Percentiles rank a stretch among this genome's conserved stretches.
Evolutionary conservation across 257 asterid species (phyloP).

Genomic region (Linaria vulgaris): DNA sequence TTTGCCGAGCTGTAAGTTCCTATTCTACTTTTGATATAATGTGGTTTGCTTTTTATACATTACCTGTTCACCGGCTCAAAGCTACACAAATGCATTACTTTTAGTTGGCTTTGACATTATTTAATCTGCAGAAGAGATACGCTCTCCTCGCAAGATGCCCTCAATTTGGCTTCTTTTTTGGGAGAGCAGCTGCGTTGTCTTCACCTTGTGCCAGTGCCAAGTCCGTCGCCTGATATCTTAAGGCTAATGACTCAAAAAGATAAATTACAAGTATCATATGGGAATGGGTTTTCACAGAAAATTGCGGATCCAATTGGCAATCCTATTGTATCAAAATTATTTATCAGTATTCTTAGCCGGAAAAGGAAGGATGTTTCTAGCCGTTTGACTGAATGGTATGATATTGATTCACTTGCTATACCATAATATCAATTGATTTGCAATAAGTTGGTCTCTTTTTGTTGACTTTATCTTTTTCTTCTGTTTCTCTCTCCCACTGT

Average conservation of each 20-base stretch:
- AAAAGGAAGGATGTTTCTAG: slow-evolving; percentile 54
- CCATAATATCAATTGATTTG: not conserved
- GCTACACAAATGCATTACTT: slow-evolving; percentile 1
- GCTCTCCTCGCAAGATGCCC: slow-evolving; percentile 59
- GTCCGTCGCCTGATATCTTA: slow-evolving; percentile 41
- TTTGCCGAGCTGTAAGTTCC: slow-evolving; percentile 82
- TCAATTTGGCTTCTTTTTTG: slow-evolving; percentile 75
- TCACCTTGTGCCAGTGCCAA: slow-evolving; percentile 78
- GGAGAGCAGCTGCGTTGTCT: slow-evolving; percentile 87
- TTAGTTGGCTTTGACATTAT: slow-evolving; percentile 23
- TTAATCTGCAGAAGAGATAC: slow-evolving; percentile 69
- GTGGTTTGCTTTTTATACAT: slow-evolving; percentile 17
- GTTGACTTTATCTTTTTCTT: not conserved
- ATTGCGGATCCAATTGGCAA: slow-evolving; percentile 33
- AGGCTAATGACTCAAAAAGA: slow-evolving; percentile 34
- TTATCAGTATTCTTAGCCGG: slow-evolving; percentile 57
- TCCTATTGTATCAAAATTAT: slow-evolving; percentile 55
- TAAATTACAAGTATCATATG: slow-evolving; percentile 32
- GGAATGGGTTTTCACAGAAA: slow-evolving; percentile 41
- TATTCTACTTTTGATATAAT: slow-evolving; percentile 15
- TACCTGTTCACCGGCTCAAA: slow-evolving; percentile 19
- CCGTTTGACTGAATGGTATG: slow-evolving; percentile 80
- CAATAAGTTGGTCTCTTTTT: not conserved
- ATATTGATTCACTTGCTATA: slow-evolving; percentile 18
- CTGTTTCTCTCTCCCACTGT: no score